These are phyloP conservation scores for Yamadazyma kanchanaburiensis DNA, from an alignment of 1,139 yeast genomes.

Conservation along the genomic window DNA sequence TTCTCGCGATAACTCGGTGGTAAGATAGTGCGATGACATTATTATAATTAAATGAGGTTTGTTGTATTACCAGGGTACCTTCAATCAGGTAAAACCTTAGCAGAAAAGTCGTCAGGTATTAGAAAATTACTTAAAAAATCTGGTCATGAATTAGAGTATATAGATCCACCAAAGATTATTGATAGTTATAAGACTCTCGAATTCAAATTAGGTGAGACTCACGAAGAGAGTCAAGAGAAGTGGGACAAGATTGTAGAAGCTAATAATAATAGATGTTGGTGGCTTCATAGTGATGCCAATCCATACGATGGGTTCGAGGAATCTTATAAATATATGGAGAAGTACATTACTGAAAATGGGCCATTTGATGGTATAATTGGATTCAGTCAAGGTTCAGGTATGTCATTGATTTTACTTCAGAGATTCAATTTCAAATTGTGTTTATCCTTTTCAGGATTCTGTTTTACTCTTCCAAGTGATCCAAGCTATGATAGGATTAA, in stretches of 20 bases:
- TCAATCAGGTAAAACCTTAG: conserved; percentile 72
- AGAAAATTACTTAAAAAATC: conserved; percentile 65
- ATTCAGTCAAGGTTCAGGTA: conserved; percentile 91
- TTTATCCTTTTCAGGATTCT: conserved; percentile 53
- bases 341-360: conserved; percentile 63
- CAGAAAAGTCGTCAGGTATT: conserved; percentile 76
- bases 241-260: conserved; percentile 37
- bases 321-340: conserved; percentile 40
- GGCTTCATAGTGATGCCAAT: conserved; percentile 20
- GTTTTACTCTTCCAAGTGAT: conserved; percentile 42
- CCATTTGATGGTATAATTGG: conserved; percentile 90
- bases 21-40: too few relatives aligned
- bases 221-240: conserved; percentile 21
- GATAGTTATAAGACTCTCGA: conserved; percentile 24
- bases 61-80: conserved; percentile 39
- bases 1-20: too few relatives aligned
- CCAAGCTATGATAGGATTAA: conserved; percentile 14
- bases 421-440: conserved; percentile 43
- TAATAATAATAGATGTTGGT: conserved; percentile 53
- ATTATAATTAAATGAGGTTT: conserved; percentile 9
- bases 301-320: conserved; percentile 30
- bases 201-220: conserved; percentile 23
- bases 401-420: conserved; percentile 50
- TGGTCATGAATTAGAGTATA: conserved; percentile 41
- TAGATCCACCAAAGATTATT: conserved; percentile 34